phyloP scores from a whole-genome alignment of 148 eudicot species.

The Simmondsia chinensis region DNA sequence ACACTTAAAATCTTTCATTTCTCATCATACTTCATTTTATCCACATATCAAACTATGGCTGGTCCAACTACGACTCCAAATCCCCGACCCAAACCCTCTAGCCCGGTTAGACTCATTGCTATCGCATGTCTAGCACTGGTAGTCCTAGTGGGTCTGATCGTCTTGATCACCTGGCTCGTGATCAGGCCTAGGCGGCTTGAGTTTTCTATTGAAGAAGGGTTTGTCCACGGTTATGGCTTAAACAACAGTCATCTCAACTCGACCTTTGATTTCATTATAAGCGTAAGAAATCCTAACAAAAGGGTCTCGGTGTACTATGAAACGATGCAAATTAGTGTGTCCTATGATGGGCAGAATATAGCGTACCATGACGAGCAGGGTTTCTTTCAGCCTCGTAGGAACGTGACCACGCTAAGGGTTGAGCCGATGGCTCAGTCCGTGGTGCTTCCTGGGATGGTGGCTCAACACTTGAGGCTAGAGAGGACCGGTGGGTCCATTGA shows the following conservation, averaged over 20 bases:
- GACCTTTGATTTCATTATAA: conserved; percentile 37
- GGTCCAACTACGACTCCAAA: no score
- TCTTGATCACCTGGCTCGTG: conserved; percentile 55
- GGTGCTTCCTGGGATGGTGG: conserved; percentile 11
- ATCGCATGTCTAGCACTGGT: conserved; percentile 33
- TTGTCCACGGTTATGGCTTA: conserved; percentile 38
- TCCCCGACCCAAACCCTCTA: no score
- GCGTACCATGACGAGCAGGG: conserved; percentile 17
- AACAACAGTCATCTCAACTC: conserved; percentile 32
- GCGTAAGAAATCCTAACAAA: conserved; percentile 49
- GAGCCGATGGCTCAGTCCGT: conserved; percentile 21
- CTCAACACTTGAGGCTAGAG: conserved; percentile 32
- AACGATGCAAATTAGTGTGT: conserved; percentile 28
- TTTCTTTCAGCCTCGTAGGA: conserved; percentile 43
- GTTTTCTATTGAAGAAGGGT: conserved; percentile 49
- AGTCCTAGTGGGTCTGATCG: conserved; percentile 35
- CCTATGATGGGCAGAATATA: conserved; percentile 31
- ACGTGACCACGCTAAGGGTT: conserved; percentile 35
- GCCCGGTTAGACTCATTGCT: no score
- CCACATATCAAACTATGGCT: no score
- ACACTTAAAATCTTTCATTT: no score
- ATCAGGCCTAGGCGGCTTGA: conserved; percentile 40
- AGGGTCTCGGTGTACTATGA: conserved; percentile 51
- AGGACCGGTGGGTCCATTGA: conserved; percentile 40
- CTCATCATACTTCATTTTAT: no score